Evolutionary conservation across 2,329 filamentous ascomycete species (phyloP).

Genomic region (Paecilomyces dactylethromorphus): DNA sequence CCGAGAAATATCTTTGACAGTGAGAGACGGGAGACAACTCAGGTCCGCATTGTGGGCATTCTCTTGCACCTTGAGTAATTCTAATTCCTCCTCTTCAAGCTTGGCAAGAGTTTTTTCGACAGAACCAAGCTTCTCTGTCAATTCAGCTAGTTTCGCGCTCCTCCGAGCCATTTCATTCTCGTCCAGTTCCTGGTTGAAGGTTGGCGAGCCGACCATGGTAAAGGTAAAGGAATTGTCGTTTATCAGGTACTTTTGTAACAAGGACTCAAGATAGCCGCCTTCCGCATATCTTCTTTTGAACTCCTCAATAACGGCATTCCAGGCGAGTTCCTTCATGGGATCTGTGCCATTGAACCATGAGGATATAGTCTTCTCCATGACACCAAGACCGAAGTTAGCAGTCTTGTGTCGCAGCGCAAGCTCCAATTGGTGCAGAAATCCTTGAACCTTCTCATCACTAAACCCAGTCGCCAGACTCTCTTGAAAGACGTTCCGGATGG

Average conservation of each 20-base stretch:
- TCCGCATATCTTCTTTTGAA: slow-evolving; percentile 73
- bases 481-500: slow-evolving; percentile 64
- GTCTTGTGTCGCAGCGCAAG: slow-evolving; percentile 94
- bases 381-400: slow-evolving; percentile 84
- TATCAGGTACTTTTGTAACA: slow-evolving; percentile 84
- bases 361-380: slow-evolving; percentile 81
- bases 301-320: slow-evolving; percentile 78
- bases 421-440: slow-evolving; percentile 88
- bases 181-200: slow-evolving; percentile 66
- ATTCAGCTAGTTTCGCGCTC: slow-evolving; percentile 65
- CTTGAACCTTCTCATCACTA: slow-evolving; percentile 83
- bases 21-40: slow-evolving; percentile 78
- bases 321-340: slow-evolving; percentile 82
- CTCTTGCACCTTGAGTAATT: slow-evolving; percentile 74
- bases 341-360: slow-evolving; percentile 95
- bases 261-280: slow-evolving; percentile 71
- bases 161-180: slow-evolving; percentile 71
- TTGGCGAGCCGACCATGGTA: slow-evolving; percentile 81
- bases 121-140: slow-evolving; percentile 61
- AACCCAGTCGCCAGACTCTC: slow-evolving; percentile 72
- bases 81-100: slow-evolving; percentile 71
- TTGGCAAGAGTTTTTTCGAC: slow-evolving; percentile 64
- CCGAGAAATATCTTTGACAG: slow-evolving; percentile 83
- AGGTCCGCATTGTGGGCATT: slow-evolving; percentile 78
- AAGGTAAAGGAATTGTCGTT: slow-evolving; percentile 85